Base-by-base conservation (phyloP, 1,284 basidiomycete species). In the Sanghuangporus sanghuang region DNA sequence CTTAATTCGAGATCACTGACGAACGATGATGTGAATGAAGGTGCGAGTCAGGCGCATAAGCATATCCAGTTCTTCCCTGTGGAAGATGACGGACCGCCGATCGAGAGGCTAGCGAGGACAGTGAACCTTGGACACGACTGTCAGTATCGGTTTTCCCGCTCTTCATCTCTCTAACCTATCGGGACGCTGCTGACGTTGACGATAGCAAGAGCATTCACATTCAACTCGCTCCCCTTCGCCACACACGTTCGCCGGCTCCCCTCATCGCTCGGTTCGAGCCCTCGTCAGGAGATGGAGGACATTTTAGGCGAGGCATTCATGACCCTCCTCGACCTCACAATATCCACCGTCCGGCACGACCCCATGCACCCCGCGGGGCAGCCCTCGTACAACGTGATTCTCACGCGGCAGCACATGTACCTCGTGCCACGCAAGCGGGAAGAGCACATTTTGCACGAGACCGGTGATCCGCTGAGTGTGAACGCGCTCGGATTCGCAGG, bases 401-500 rank as follows among this genome's bases (percentile, higher is more conserved):
- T 96, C 68, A 95, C 93, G 4, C 77, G 89, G 59, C 85, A 92
- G 67, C 93, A 96, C 74, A 79, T 96, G 67, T 87, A 95, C 73
- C 66, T 95, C 62, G 86, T 95, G 69, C 93, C 93, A 23, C 85
- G 93, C 50, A 80, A 79, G 59, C 74, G 76, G 52, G 89, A 91
- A 70, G 75, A 73, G 16, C 79, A 87, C 71, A 75, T 72, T 14
- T 74, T 89, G 8, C 63, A 73, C 59, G 78, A 77, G 63, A 83
- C 81, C 5, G 82, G 83, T 16, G 81, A 84, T 42, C 67, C 73
- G 64, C 73, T 96, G 50, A 85, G 84, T 68, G 79, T 96, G 40
- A 95, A 96, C 73, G 82, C 93, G 55, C 81, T 95, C 42, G 94
- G 91, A n/a, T 95, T 89, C 72, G 90, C 92, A 12, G 93, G 94